Evolutionary conservation across 139 green algal species (phyloP).

Genomic region (Yamagishiella unicocca): DNA sequence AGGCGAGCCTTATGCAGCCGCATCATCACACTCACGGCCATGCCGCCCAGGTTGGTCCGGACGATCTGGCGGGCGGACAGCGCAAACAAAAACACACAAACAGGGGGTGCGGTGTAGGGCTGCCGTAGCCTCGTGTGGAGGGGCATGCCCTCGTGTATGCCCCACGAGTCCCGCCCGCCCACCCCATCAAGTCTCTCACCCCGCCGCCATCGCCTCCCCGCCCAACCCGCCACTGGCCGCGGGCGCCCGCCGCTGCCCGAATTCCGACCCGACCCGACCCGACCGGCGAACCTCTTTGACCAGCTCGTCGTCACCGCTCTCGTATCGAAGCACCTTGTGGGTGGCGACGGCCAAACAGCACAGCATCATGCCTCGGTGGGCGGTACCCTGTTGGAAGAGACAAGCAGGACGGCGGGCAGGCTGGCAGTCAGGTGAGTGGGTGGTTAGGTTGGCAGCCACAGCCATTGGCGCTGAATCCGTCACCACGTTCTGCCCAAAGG

Average conservation of each 20-base stretch:
- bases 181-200: too few species aligned
- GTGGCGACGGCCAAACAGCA: conserved; percentile 57
- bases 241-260: neutral
- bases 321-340: conserved; percentile 54
- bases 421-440: too few species aligned
- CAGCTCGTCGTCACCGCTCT: conserved; percentile 51
- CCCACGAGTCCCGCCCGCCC: too few species aligned
- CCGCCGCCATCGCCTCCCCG: neutral
- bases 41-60: conserved; percentile 59
- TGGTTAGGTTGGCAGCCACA: too few species aligned
- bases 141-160: too few species aligned
- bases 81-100: too few species aligned
- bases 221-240: neutral
- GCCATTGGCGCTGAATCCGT: too few species aligned
- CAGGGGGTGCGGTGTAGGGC: too few species aligned
- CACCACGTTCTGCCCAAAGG: too few species aligned
- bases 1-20: conserved; percentile 53
- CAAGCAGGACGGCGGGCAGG: too few species aligned
- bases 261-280: neutral
- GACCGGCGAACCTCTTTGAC: conserved; percentile 17
- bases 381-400: conserved; percentile 1
- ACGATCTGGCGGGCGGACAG: conserved; percentile 43
- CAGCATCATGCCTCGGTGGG: conserved; percentile 55
- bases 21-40: conserved; percentile 53
- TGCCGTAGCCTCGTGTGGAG: too few species aligned